Evolutionary conservation across 331 rosid species (phyloP).

Genomic region (Rhamnella rubrinervis): DNA sequence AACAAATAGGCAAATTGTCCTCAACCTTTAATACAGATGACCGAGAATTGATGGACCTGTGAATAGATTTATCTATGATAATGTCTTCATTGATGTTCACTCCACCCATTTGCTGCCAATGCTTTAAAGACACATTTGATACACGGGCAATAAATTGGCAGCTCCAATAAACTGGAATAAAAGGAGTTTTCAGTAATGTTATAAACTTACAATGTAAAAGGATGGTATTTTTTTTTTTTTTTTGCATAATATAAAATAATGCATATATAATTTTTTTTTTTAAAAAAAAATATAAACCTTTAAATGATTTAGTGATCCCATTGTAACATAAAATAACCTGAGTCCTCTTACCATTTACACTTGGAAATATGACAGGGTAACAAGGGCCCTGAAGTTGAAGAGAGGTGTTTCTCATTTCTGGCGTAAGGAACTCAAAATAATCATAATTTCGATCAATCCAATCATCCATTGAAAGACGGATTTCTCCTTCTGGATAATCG

Average conservation of each 20-base stretch:
- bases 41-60: constrained; percentile 79
- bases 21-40: constrained; percentile 88
- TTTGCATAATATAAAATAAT: neutral
- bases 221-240: neutral
- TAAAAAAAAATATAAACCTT: neutral
- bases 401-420: constrained; percentile 90
- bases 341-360: constrained; percentile 72
- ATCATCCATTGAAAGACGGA: constrained; percentile 58
- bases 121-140: constrained; percentile 79
- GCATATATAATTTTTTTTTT: neutral
- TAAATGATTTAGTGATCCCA: neutral
- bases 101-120: constrained; percentile 98
- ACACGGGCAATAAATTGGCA: constrained; percentile 94
- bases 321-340: neutral
- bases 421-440: constrained; percentile 85
- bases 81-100: constrained; percentile 78
- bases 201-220: neutral
- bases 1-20: constrained; percentile 7
- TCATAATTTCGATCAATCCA: constrained; percentile 83
- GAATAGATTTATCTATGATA: constrained; percentile 83
- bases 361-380: constrained; percentile 97
- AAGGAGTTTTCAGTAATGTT: constrained; percentile 9
- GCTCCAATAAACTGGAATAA: constrained; percentile 82
- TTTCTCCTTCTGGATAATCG: constrained; percentile 90
- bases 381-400: constrained; percentile 99